Evolutionary conservation across 1,284 basidiomycete species (phyloP), one percentile per base, ranked within the genome.

Genomic region (Puccinia triticina): DNA sequence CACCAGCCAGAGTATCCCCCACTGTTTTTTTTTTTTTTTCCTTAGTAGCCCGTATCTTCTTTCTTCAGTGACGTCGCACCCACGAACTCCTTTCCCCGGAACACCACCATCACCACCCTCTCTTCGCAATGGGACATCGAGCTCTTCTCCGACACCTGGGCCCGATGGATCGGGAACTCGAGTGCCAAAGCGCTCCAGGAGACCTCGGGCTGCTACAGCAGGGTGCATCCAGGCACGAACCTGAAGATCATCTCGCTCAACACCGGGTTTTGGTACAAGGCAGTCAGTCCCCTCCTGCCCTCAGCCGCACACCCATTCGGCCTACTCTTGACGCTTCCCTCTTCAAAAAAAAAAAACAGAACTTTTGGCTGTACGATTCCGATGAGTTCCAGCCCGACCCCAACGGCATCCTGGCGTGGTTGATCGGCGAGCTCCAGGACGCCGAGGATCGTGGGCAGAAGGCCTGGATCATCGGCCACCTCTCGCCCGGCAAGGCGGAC

Each of bases 401-500:
- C 37, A 88, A 89, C 83, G 88, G 88, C 12, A 85, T 89, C 67
- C 83, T 89, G 7, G 85, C 86, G 4, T 89, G 89, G 86, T 84
- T 89, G 29, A 88, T 89, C 0, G 84, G 88, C n/a, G 87, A 91
- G 83, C 87, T 91, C 0, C 90, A 91, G 84, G 88, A 87, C 1
- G 90, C 90, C 7, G 90, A 91, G 85, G 88, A 89, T 83, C 87
- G 88, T 0, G 90, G 90, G 14, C 88, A 90, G 26, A 83, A 83
- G 50, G 82, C 82, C 11, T 40, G 55, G 50, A 69, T 66, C 55
- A 73, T 76, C 55, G 85, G 85, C 0, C 85, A 85, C 32, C 85
- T 86, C 80, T 84, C 85, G 7, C 84, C 89, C 4, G 90, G 90
- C 23, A 87, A 89, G 50, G 85, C 84, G 29, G 90, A 91, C 85